These are phyloP conservation scores for Ganoderma resinaceum DNA, from an alignment of 1,284 basidiomycete genomes.

Conservation along the genomic window DNA sequence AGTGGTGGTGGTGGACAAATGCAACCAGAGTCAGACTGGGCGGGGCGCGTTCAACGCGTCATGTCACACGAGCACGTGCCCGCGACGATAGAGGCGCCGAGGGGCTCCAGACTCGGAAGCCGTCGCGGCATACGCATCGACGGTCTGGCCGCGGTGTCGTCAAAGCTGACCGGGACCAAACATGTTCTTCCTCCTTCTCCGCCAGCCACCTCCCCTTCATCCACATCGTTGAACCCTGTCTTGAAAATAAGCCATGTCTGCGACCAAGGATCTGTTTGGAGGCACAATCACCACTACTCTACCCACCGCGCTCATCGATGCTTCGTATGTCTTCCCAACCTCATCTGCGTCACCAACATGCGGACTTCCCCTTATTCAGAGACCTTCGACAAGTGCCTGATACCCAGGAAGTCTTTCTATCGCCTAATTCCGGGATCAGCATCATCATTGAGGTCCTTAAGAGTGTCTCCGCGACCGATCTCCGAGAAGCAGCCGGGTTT, in stretches of 20 bases:
- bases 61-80: conserved; percentile 34
- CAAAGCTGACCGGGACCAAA: not conserved
- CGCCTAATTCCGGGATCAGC: conserved; percentile 72
- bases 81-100: conserved; percentile 9
- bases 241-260: conserved; percentile 28
- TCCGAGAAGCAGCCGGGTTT: conserved; percentile 75
- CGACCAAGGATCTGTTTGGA: conserved; percentile 61
- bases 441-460: conserved; percentile 90
- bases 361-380: conserved; percentile 49
- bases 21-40: conserved; percentile 24
- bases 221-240: not conserved
- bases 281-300: conserved; percentile 82
- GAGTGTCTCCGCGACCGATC: conserved; percentile 66
- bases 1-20: conserved; percentile 20
- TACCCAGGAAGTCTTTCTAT: conserved; percentile 94
- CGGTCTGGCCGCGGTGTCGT: not conserved
- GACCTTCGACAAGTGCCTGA: conserved; percentile 95
- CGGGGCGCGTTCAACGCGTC: conserved; percentile 32
- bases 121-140: conserved; percentile 8
- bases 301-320: conserved; percentile 76
- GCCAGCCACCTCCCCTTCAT: not conserved
- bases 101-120: not conserved
- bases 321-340: conserved; percentile 69
- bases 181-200: conserved; percentile 4
- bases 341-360: conserved; percentile 8